Conservation (phyloP, 352 stramenopile genomes). For the Saprolegnia diclina region DNA sequence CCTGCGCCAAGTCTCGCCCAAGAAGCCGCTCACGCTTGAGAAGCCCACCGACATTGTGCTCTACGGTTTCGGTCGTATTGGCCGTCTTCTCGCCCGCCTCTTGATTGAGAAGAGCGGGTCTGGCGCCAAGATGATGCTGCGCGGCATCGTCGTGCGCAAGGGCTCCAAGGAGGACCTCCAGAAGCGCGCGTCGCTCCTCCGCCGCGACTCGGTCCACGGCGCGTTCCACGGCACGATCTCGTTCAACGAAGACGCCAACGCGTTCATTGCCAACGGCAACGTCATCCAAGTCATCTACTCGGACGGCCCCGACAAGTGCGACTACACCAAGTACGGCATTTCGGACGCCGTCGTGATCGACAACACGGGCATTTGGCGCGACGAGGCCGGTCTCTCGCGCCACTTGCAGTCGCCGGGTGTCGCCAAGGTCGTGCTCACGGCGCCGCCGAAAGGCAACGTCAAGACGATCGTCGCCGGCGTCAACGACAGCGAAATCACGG, state of each 20-base stretch:
- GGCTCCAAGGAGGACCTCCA: slow-evolving; percentile 76
- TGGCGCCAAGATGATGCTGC: slow-evolving; percentile 82
- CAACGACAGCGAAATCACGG: slow-evolving; percentile 64
- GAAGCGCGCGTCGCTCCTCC: slow-evolving; percentile 77
- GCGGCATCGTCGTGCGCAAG: slow-evolving; percentile 82
- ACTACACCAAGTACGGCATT: slow-evolving; percentile 85
- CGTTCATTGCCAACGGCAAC: slow-evolving; percentile 84
- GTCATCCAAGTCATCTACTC: slow-evolving; percentile 86
- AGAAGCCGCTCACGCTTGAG: slow-evolving; percentile 30
- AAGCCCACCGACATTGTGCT: slow-evolving; percentile 79
- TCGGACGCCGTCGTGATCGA: slow-evolving; percentile 85
- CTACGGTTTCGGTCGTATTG: slow-evolving; percentile 86
- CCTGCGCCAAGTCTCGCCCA: slow-evolving; percentile 8
- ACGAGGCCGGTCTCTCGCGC: slow-evolving; percentile 53
- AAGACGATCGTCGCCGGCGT: slow-evolving; percentile 76
- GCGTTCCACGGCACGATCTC: slow-evolving; percentile 74
- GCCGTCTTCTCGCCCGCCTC: slow-evolving; percentile 62
- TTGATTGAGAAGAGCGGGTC: slow-evolving; percentile 83
- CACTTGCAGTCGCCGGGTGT: slow-evolving; percentile 75
- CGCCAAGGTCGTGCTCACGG: slow-evolving; percentile 74
- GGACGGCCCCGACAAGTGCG: slow-evolving; percentile 74
- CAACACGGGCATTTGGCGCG: slow-evolving; percentile 81
- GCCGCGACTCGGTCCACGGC: slow-evolving; percentile 83
- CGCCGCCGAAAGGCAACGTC: slow-evolving; percentile 61
- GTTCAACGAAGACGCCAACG: slow-evolving; percentile 79